phyloP scores from a whole-genome alignment of 1,284 basidiomycete species.

The Meira nashicola region DNA sequence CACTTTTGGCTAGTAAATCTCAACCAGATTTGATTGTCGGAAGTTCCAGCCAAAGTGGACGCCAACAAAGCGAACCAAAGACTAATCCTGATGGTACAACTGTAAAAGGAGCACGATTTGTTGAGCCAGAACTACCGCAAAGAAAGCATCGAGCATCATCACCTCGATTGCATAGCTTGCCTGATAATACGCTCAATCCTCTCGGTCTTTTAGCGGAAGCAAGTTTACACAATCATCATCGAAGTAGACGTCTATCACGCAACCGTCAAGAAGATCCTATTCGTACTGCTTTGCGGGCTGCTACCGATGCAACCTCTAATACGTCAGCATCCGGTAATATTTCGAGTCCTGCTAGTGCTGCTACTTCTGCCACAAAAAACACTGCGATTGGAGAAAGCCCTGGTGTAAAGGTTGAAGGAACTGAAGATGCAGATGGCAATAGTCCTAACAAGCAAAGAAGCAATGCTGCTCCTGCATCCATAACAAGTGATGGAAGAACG shows the following conservation, averaged over 20 bases:
- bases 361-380: neutral
- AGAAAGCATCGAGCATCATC: conserved; percentile 3
- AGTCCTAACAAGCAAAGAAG: neutral
- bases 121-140: neutral
- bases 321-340: neutral
- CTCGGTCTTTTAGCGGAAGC: conserved; percentile 52
- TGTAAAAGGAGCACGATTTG: neutral
- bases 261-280: conserved; percentile 4
- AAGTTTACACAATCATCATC: conserved; percentile 46
- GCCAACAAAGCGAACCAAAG: neutral
- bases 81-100: neutral
- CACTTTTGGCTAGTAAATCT: neutral
- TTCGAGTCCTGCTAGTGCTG: neutral
- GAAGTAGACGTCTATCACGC: conserved; percentile 14
- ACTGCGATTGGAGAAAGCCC: neutral
- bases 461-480: neutral
- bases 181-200: conserved; percentile 51
- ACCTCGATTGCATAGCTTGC: conserved; percentile 61
- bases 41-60: neutral
- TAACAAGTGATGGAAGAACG: neutral
- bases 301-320: neutral
- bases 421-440: neutral
- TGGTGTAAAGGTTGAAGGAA: neutral
- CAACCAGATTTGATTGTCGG: neutral
- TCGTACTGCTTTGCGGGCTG: neutral